A percentile compares a stretch with the other conserved stretches of the same genome.
Evolutionary conservation across 1,284 basidiomycete genomes (phyloP).

Genomic region (Ganoderma resinaceum): DNA sequence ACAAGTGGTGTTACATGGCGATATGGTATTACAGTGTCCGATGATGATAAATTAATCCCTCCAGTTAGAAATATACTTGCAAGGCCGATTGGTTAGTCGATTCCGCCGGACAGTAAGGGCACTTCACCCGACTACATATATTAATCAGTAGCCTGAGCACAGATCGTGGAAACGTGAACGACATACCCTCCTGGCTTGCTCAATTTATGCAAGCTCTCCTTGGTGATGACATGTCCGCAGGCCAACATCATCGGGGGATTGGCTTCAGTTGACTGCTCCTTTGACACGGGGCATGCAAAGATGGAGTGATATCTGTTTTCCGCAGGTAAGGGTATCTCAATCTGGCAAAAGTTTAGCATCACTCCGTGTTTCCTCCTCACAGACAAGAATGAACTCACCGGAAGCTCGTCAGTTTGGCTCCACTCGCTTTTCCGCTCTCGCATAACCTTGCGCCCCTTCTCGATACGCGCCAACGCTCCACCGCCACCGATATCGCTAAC

Average conservation of each 20-base stretch:
- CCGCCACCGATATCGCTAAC: conserved; percentile 92
- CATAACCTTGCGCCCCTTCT: conserved; percentile 94
- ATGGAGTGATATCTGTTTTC: conserved; percentile 95
- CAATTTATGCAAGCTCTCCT: conserved; percentile 87
- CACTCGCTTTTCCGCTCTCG: conserved; percentile 90
- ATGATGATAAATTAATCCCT: neutral
- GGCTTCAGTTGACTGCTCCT: conserved; percentile 91
- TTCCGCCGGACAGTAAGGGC: conserved; percentile 89
- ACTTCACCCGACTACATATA: conserved; percentile 75
- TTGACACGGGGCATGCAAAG: conserved; percentile 97
- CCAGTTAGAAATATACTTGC: conserved; percentile 70
- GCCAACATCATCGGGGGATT: conserved; percentile 99
- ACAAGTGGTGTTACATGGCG: conserved; percentile 10
- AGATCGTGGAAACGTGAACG: conserved; percentile 6
- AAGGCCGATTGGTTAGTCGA: conserved; percentile 65
- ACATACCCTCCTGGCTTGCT: conserved; percentile 88
- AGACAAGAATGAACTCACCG: conserved; percentile 51
- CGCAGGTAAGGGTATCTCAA: conserved; percentile 90
- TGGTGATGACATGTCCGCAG: conserved; percentile 94
- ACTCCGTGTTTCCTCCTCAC: neutral
- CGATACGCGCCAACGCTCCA: conserved; percentile 87
- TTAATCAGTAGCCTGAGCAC: conserved; percentile 7
- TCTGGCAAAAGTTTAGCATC: conserved; percentile 54
- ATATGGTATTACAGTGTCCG: conserved; percentile 16
- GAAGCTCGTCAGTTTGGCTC: conserved; percentile 90